Conservation (phyloP, 1,139 yeast species). For the Yamadazyma dushanensis region DNA sequence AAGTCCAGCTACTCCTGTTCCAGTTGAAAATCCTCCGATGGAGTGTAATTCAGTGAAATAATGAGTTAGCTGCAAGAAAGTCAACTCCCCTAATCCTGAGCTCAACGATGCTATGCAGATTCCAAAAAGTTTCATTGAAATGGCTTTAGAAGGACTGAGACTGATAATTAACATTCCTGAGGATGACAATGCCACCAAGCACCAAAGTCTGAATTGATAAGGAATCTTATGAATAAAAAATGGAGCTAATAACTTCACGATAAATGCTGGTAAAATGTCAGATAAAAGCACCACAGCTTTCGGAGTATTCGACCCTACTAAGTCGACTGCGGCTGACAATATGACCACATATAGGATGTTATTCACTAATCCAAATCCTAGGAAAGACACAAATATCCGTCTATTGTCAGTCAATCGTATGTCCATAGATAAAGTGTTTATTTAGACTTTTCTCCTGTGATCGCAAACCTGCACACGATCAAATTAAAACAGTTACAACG, state of each 20-base stretch:
- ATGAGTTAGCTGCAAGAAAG: slow-evolving; percentile 85
- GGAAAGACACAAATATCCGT: slow-evolving; percentile 55
- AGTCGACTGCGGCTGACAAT: slow-evolving; percentile 85
- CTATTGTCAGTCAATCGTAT: slow-evolving; percentile 8
- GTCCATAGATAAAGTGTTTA: slow-evolving; percentile 7
- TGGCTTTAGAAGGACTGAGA: slow-evolving; percentile 25
- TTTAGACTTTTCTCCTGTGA: slow-evolving; percentile 1
- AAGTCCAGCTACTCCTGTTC: slow-evolving; percentile 95
- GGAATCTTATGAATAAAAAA: slow-evolving; percentile 70
- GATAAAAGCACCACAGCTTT: slow-evolving; percentile 84
- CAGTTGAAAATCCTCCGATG: slow-evolving; percentile 85
- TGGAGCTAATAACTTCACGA: slow-evolving; percentile 73
- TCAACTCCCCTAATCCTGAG: slow-evolving; percentile 88
- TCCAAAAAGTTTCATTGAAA: slow-evolving; percentile 55
- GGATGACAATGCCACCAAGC: slow-evolving; percentile 59
- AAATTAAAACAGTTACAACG: background rate
- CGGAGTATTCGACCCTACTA: slow-evolving; percentile 82
- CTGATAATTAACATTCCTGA: slow-evolving; percentile 80
- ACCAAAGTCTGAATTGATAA: slow-evolving; percentile 54
- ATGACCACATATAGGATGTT: slow-evolving; percentile 90
- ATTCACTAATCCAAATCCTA: slow-evolving; percentile 83
- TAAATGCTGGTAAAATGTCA: slow-evolving; percentile 81
- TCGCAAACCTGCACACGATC: background rate
- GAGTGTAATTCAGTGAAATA: slow-evolving; percentile 52
- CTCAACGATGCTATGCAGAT: slow-evolving; percentile 80